Evolutionary conservation across 306 rosid genomes (phyloP), one percentile per base, ranked within the genome.

Genomic region (Prunus fruticosa): DNA sequence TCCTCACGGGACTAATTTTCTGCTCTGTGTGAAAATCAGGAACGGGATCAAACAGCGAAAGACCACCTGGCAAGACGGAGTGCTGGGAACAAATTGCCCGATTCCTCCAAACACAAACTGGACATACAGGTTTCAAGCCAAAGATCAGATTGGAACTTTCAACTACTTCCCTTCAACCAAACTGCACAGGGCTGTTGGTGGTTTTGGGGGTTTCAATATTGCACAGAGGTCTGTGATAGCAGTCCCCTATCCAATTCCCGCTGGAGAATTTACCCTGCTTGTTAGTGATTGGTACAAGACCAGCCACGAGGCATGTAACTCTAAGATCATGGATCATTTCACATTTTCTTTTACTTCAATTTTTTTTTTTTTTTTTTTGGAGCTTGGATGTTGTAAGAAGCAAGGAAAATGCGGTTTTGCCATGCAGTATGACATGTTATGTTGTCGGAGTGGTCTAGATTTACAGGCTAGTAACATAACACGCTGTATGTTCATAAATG

Each of bases 11-110:
- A 41, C 43, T 51, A 4, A 30, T 61, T 32, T 3, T 4, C 5
- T 38, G 5, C 11, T 19, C 0, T 56, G 81, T 50, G 32, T 38
- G 74, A 41, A 76, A 28, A 58, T 20, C 69, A 94, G 98, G 98
- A 91, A 75, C 38, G 98, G 98, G 27, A 82, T 94, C 52, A 77
- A 94, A 72, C 91, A 86, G 74, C 85, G 96, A 76, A 90, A 74
- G 74, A 87, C 90, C 1, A 41, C 94, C 45, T 94, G 98, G 97
- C 86, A 94, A 82, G 97, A 94, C 71, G 98, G 98, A 30, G 95
- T 90, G 8, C 73, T 90, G 11, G 98, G 97, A 73, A 94, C 96
- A 4, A 90, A 94, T 72, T 94, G 98, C 62, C 90, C 98, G 2
- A 91, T 94, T 20, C 97, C 93, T 72, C 97, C 93, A 1, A 90